phyloP scores from a whole-genome alignment of 164 flowering plant species.

The Aristolochia contorta region DNA sequence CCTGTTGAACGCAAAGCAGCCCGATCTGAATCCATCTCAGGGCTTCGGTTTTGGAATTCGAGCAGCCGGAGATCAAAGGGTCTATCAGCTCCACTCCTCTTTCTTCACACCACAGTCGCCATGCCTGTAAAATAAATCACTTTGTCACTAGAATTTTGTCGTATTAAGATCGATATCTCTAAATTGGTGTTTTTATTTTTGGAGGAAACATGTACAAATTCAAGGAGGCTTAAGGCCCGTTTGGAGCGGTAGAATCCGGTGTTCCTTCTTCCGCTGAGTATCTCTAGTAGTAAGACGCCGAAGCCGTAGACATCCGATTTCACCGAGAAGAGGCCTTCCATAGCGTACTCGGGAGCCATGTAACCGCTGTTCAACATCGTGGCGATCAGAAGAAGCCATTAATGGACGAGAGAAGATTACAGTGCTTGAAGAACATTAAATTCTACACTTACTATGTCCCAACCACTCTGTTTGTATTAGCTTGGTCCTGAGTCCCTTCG shows the following conservation, averaged over 20 bases:
- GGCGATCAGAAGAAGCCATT: not conserved
- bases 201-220: not conserved
- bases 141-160: too few species aligned
- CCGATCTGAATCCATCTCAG: conserved; percentile 8
- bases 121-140: conserved; percentile 1
- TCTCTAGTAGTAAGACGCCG: conserved; percentile 4
- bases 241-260: not conserved
- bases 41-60: not conserved
- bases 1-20: conserved; percentile 10
- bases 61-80: not conserved
- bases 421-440: not conserved
- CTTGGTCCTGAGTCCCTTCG: conserved; percentile 15
- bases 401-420: too few species aligned
- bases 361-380: not conserved
- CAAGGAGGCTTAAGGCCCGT: not conserved
- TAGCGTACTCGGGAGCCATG: conserved; percentile 3
- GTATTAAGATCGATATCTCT: too few species aligned
- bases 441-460: conserved; percentile 33
- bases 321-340: conserved; percentile 6
- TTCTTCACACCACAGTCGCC: conserved; percentile 14
- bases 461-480: conserved; percentile 16
- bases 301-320: conserved; percentile 5
- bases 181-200: not conserved
- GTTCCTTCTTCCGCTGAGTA: conserved; percentile 4
- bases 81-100: conserved; percentile 9